phyloP scores from a whole-genome alignment of 2,329 filamentous ascomycete species.

The Fusarium hostae region DNA sequence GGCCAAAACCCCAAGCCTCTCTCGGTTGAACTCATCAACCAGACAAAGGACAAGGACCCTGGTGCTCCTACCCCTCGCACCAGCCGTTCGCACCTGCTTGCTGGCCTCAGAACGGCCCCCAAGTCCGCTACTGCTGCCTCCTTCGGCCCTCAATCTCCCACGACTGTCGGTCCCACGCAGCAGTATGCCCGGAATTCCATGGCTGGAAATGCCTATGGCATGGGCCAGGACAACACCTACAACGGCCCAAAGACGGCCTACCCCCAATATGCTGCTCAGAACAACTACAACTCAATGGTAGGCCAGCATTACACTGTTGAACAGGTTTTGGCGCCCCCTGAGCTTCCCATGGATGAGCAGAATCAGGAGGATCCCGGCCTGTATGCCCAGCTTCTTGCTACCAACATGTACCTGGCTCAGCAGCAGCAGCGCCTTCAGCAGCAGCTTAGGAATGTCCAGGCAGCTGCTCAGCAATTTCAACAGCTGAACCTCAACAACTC shows the following conservation, averaged over 20 bases:
- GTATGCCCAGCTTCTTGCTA: conserved; percentile 89
- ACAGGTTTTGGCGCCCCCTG: conserved; percentile 86
- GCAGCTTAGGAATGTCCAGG: conserved; percentile 86
- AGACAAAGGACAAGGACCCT: conserved; percentile 73
- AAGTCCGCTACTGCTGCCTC: conserved; percentile 81
- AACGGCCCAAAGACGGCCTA: conserved; percentile 68
- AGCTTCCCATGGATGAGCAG: conserved; percentile 77
- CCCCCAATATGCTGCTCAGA: conserved; percentile 57
- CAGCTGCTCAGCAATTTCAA: conserved; percentile 84
- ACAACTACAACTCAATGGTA: conserved; percentile 48
- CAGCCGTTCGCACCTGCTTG: conserved; percentile 92
- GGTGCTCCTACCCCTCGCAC: conserved; percentile 86
- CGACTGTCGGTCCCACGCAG: conserved; percentile 54
- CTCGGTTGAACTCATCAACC: conserved; percentile 78
- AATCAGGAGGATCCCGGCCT: conserved; percentile 81
- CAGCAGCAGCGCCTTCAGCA: conserved; percentile 96
- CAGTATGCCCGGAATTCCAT: conserved; percentile 59
- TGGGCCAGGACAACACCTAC: conserved; percentile 57
- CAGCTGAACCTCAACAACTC: conserved; percentile 73
- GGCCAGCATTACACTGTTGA: conserved; percentile 78
- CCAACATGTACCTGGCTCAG: conserved; percentile 91
- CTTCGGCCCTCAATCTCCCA: conserved; percentile 75
- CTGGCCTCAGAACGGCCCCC: conserved; percentile 90
- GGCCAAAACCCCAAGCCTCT: conserved; percentile 91
- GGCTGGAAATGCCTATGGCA: conserved; percentile 57